Base-by-base conservation (phyloP, 306 rosid genomes). In the Pyrus pyrifolia region DNA sequence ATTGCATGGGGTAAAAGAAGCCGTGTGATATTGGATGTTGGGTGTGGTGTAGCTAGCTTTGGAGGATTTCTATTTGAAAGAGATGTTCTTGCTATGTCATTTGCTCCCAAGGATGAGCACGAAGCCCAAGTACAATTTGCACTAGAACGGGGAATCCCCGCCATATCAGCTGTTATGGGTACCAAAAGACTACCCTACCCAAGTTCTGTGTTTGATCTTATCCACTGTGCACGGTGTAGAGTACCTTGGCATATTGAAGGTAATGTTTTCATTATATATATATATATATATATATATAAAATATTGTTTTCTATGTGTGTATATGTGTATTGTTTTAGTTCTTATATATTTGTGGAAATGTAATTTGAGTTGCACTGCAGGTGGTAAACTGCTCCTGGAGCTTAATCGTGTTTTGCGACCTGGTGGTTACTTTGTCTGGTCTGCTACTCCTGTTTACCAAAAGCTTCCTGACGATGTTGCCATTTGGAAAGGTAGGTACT, bases 171-270 rank as follows among this genome's bases (percentile, higher is more conserved):
- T 51, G 98, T 86, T 59, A 93, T 93, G 98, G 98, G 98, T 58
- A 73, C 86, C 62, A 86, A 84, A 80, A 87, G 98, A 75, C 87
- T 93, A 60, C 91, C 91, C 52, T 93, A 81, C 78, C 96, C 98
- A 11, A 76, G 93, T 72, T 78, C 86, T 67, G 94, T 93, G 71
- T 93, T 91, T 82, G 98, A 93, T 86, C 76, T 93, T 76, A 25
- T 93, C 69, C 98, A 93, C 76, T 93, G 98, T 76, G 98, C 98
- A 8, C 98, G 96, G 38, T 93, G 98, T 80, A 91, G 98, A 87
- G 98, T 93, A 77, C 96, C 98, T 80, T 93, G 98, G 98, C 98
- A 93, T 77, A 45, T 81, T 82, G 98, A 93, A 86, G 98, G 98
- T 93, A 69, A 61, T 33, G 52, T 74, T 11, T 19, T 7, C 12